Percentiles rank a stretch among this genome's conserved stretches.
Conservation (phyloP, 768 basidiomycete genomes). For the Obba rivulosa region DNA sequence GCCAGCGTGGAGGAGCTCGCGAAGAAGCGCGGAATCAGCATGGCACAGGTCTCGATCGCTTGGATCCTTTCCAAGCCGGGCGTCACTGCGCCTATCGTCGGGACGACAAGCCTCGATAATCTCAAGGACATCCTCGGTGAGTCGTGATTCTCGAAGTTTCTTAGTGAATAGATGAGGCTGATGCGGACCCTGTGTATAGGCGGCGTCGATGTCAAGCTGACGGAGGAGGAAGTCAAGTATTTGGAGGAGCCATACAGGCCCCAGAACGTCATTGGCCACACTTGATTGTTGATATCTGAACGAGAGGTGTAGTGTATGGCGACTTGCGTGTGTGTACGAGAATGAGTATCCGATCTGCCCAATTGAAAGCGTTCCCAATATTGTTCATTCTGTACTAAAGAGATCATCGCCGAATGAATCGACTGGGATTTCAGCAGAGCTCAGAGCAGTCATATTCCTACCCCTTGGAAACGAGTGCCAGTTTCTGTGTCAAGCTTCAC, state of each 20-base stretch:
- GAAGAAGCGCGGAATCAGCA: slow-evolving; percentile 27
- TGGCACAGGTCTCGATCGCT: slow-evolving; percentile 42
- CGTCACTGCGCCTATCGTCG: slow-evolving; percentile 35
- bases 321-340: no score
- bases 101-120: slow-evolving; percentile 28
- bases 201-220: slow-evolving; percentile 40
- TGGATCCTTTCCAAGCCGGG: slow-evolving; percentile 33
- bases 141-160: background rate
- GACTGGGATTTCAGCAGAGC: no score
- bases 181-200: background rate
- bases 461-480: no score
- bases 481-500: no score
- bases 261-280: slow-evolving; percentile 39
- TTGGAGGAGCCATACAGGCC: slow-evolving; percentile 52
- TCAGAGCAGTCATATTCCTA: no score
- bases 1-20: slow-evolving; percentile 1
- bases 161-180: background rate
- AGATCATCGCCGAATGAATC: no score
- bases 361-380: no score
- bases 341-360: no score
- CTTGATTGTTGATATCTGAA: slow-evolving; percentile 15
- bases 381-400: no score
- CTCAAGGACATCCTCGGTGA: slow-evolving; percentile 31
- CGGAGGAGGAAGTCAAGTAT: slow-evolving; percentile 51
- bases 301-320: no score